phyloP scores from a whole-genome alignment of 441 rosid species.

The Erodium trifolium region DNA sequence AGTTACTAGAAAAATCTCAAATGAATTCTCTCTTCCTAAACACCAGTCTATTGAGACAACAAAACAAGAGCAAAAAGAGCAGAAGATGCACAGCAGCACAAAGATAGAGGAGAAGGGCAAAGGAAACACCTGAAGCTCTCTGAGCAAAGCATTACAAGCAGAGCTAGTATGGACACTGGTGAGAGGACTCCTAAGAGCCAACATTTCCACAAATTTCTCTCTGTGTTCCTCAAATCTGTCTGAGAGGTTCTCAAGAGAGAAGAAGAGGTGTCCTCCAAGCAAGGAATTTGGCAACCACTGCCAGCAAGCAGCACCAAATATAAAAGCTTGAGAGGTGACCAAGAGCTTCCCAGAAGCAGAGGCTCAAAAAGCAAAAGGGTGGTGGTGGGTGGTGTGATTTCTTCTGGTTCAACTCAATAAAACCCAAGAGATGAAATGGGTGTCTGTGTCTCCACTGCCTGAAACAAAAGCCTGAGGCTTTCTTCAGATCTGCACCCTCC shows the following conservation, averaged over 20 bases:
- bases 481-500: conserved; percentile 8
- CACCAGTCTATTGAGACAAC: conserved; percentile 17
- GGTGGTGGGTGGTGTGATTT: conserved; percentile 1
- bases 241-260: neutral
- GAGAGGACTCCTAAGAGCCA: conserved; percentile 55
- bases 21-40: conserved; percentile 17
- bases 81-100: neutral
- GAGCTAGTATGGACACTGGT: conserved; percentile 47
- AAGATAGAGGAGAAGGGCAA: conserved; percentile 11
- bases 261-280: conserved; percentile 2
- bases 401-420: neutral
- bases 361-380: conserved; percentile 3
- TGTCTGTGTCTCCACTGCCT: conserved; percentile 2
- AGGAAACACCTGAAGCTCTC: conserved; percentile 79
- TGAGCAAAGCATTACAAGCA: conserved; percentile 66
- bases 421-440: conserved; percentile 8
- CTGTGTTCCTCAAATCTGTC: conserved; percentile 1
- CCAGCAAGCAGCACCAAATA: conserved; percentile 10
- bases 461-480: conserved; percentile 8
- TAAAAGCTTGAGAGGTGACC: conserved; percentile 3
- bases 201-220: conserved; percentile 41
- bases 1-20: conserved; percentile 19
- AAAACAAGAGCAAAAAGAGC: neutral
- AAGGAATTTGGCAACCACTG: conserved; percentile 9
- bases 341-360: conserved; percentile 11